Percentiles rank a stretch among this genome's conserved stretches.
Conservation (phyloP, 805 yeast genomes). For the Sugiyamaella smithiae region DNA sequence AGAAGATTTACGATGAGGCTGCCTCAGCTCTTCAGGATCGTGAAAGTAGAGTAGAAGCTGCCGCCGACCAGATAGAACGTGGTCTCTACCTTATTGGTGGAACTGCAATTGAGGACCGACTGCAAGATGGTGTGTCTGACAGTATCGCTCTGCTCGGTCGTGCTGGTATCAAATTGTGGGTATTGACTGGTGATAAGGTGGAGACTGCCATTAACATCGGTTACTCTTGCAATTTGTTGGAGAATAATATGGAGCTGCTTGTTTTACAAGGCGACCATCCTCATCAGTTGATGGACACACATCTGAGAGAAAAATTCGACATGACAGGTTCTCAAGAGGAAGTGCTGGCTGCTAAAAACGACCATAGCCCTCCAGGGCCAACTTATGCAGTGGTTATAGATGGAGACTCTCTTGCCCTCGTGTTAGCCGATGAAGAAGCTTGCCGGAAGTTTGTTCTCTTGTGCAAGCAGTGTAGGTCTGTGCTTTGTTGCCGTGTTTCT, state of each 20-base stretch:
- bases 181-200: slow-evolving; percentile 75
- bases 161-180: slow-evolving; percentile 83
- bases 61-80: slow-evolving; percentile 59
- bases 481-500: slow-evolving; percentile 80
- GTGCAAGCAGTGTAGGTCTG: slow-evolving; percentile 73
- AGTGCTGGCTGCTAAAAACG: slow-evolving; percentile 49
- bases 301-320: slow-evolving; percentile 48
- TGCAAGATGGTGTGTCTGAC: slow-evolving; percentile 77
- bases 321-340: slow-evolving; percentile 45
- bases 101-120: slow-evolving; percentile 77
- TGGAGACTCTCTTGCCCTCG: slow-evolving; percentile 59
- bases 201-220: slow-evolving; percentile 86
- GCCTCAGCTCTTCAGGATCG: slow-evolving; percentile 53
- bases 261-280: slow-evolving; percentile 45
- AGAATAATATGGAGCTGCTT: slow-evolving; percentile 64
- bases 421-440: slow-evolving; percentile 31
- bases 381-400: slow-evolving; percentile 64
- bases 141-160: slow-evolving; percentile 61
- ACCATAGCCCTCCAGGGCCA: slow-evolving; percentile 63
- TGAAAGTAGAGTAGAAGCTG: slow-evolving; percentile 52
- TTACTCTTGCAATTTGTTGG: slow-evolving; percentile 69
- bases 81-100: slow-evolving; percentile 64
- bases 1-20: slow-evolving; percentile 49
- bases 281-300: slow-evolving; percentile 34
- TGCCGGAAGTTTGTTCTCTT: slow-evolving; percentile 57